Evolutionary conservation across 805 yeast genomes (phyloP), one percentile per base, ranked within the genome.

Genomic region (Helenozyma rhizophorensis): DNA sequence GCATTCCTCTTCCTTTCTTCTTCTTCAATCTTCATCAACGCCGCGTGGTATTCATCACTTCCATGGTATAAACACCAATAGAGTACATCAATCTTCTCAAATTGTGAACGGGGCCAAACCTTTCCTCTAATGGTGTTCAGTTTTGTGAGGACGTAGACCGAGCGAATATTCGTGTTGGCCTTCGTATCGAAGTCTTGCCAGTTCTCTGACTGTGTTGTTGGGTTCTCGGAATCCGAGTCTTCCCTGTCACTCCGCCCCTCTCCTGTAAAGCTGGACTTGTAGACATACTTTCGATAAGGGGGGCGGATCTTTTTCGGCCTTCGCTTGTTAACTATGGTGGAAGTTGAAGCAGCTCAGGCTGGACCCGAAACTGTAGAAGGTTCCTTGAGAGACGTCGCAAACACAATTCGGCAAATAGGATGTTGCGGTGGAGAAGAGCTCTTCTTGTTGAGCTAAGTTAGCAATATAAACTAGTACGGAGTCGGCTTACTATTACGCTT

Each of bases 221-320:
- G 15, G n/a, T 28, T 30, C n/a, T 42, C 40, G 4, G 40, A 44
- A 8, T 34, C 34, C 12, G 34, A 47, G 4, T 25, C 27, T 11
- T 19, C 31, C 10, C 22, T 25, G 13, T 39, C 42, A 12, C 19
- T 54, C 53, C 33, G 52, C 52, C 27, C 42, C 14, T 37, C 48
- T 21, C 45, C 53, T 5, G 55, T 49, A 30, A 46, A 51, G 42
- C 48, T 56, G 17, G 69, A 65, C 21, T 74, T 70, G 46, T 76
- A 78, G 28, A 74, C 87, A 55, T 85, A 86, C 56, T 80, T 74
- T 57, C 78, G 72, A 60, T 84, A 88, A 5, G 89, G 88, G 35
- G 88, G 87, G 42, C 80, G 78, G 28, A 73, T 67, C 68, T 88
- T 83, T 68, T 82, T 83, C 9, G 96, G 88, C 55, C 97, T 73